These are phyloP conservation scores for Spergularia azorica DNA, from an alignment of 179 eudicot genomes.

Conservation along the genomic window DNA sequence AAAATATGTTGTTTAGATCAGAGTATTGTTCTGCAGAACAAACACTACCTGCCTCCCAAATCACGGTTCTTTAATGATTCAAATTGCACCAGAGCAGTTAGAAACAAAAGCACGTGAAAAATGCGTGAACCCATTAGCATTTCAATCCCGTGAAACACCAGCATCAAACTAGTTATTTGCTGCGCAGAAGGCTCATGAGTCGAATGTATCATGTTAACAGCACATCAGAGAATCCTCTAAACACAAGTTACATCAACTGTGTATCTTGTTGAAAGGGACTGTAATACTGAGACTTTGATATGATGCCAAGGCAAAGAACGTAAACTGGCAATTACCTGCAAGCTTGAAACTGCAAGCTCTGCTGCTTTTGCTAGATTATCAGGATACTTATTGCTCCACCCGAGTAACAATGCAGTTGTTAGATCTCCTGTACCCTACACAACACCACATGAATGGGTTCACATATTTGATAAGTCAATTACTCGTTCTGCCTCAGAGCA, in stretches of 20 bases:
- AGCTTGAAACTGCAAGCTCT: slow-evolving; percentile 87
- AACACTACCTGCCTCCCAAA: too few relatives aligned
- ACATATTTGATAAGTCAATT: background rate
- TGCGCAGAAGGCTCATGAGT: too few relatives aligned
- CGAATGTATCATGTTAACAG: background rate
- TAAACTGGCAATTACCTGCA: slow-evolving; percentile 58
- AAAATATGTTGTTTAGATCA: slow-evolving; percentile 5
- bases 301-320: slow-evolving; percentile 4
- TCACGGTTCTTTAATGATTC: background rate
- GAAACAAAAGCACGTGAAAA: background rate
- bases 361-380: slow-evolving; percentile 87
- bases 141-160: too few relatives aligned
- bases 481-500: too few relatives aligned
- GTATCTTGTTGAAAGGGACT: background rate
- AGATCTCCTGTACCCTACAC: slow-evolving; percentile 95
- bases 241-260: background rate
- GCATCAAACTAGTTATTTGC: too few relatives aligned
- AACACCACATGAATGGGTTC: slow-evolving; percentile 7
- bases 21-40: background rate
- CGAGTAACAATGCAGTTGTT: slow-evolving; percentile 82
- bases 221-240: background rate
- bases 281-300: background rate
- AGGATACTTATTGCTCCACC: slow-evolving; percentile 97
- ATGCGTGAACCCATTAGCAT: too few relatives aligned
- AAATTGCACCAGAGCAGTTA: background rate